Conservation (phyloP, 2,329 filamentous ascomycete species). For the Colletotrichum filicis region DNA sequence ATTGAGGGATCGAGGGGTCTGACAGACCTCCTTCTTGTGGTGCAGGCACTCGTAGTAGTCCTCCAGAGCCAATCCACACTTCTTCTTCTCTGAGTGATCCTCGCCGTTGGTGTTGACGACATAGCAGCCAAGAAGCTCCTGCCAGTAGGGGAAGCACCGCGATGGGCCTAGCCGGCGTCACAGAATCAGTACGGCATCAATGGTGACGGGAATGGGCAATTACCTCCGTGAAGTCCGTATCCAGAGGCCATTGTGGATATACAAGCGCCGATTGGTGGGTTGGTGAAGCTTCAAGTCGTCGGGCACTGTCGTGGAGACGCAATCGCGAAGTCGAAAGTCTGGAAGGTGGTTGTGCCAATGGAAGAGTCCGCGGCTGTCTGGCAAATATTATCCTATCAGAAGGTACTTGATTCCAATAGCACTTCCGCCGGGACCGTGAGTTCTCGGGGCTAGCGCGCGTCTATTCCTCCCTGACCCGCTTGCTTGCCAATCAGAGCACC, state of each 20-base stretch:
- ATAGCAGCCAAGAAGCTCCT: conserved; percentile 98
- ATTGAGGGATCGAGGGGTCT: too few relatives aligned
- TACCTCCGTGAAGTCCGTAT: conserved; percentile 84
- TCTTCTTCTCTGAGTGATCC: conserved; percentile 83
- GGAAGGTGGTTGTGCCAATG: neutral
- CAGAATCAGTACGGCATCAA: conserved; percentile 37
- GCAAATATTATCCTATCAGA: conserved; percentile 25
- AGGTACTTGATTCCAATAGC: conserved; percentile 21
- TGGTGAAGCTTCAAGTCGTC: conserved; percentile 32
- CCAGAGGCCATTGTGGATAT: conserved; percentile 76
- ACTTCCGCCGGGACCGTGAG: neutral
- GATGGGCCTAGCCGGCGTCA: conserved; percentile 59
- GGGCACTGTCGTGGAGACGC: neutral
- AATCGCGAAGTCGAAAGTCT: conserved; percentile 19
- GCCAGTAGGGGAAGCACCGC: conserved; percentile 99
- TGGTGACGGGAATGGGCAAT: neutral
- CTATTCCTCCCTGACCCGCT: neutral
- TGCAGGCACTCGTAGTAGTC: conserved; percentile 99
- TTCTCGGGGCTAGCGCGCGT: conserved; percentile 21
- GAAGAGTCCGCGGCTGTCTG: conserved; percentile 25
- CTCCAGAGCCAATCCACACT: conserved; percentile 86
- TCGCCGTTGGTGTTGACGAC: conserved; percentile 89
- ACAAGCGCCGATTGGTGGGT: conserved; percentile 42
- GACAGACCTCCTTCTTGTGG: conserved; percentile 95
- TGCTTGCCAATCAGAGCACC: neutral